Base-by-base conservation (phyloP, 805 yeast genomes). In the Lipomyces mesembrius region DNA sequence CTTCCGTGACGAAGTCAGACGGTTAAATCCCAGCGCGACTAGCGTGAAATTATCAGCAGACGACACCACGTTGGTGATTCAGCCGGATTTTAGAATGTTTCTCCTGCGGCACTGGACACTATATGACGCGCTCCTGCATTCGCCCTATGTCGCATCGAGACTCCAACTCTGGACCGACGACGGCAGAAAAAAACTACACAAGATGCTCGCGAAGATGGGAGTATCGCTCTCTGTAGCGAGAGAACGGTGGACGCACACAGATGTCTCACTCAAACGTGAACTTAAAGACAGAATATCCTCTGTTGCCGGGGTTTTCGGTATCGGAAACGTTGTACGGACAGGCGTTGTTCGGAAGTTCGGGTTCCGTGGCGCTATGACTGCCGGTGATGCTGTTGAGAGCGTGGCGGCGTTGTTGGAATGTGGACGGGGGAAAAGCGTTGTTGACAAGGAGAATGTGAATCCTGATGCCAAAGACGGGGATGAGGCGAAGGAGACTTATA, bases 171-270 rank as follows among this genome's bases (percentile, higher is more conserved):
- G 97, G 95, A 89, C 93, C 39, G 97, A 91, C 74, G 93, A 90
- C 65, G 99, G 99, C 5, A 85, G 88, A 71, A 92, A 91, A 75
- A 85, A 87, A 71, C 80, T 95, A 60, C 96, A 93, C 75, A 92
- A 92, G 73, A 83, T 95, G 85, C 91, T 95, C 79, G 99, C 99
- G 1, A 86, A 90, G 73, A 95, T 96, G 97, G 99, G 99, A 7
- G 89, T 95, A 5, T 88, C 97, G 0, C 81, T 95, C 59, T 88
- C 87, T 5, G 88, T 89, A n/a, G 95, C 98, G 0, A 89, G 88
- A 74, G 97, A 95, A 77, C 87, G 87, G 64, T 95, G 98, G 98
- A 82, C 89, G 32, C 96, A 94, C 76, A 86, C 94, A 88, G 95
- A 92, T 75, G 85, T 90, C 51, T 83, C 84, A 9, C 81, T 94